Base-by-base conservation (phyloP, 1,284 basidiomycete species). In the Stereum hirsutum region DNA sequence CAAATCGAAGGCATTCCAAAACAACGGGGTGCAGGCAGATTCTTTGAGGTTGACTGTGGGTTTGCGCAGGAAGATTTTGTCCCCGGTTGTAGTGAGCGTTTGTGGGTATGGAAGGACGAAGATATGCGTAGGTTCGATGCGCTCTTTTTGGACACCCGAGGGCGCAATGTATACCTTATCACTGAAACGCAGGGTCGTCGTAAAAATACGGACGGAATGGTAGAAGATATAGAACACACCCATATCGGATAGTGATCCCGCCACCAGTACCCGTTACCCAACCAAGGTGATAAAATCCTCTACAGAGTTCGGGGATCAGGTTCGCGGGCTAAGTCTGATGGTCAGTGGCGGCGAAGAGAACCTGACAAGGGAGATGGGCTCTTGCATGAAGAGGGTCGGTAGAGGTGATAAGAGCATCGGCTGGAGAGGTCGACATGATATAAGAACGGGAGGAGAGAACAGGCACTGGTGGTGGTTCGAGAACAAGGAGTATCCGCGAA, bases 1-100 rank as follows among this genome's bases (percentile, higher is more conserved):
- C 53, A 84, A 62, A 24, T 84, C 81, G 58, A 89, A 92, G 2
- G 89, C 87, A 57, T 90, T 90, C 85, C 86, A 91, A 66, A 92
- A 92, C n/a, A 92, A 65, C 6, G 89, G 89, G 0, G 89, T 91
- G 59, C 87, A 90, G 1, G 83, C 83, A 1, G 81, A 85, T 55
- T 89, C 86, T 53, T 83, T 88, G 49, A 89, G 66, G 50, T 77
- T 74, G 49, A 69, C 60, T 12, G 65, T 65, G 2, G 89, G 88
- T 25, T 79, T 75, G 39, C 88, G 75, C 40, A 90, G 72, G 61
- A 89, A 89, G 47, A 80, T 67, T 40, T 86, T 74, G 55, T 85
- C 77, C 7, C 70, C 67, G 44, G 80, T 73, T 1, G 81, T 78
- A 25, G 76, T 75, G 7, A 75, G 71, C 2, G 69, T 59, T 53